Evolutionary conservation across 1,284 basidiomycete species (phyloP).

Genomic region (Paramarasmius palmivorus): DNA sequence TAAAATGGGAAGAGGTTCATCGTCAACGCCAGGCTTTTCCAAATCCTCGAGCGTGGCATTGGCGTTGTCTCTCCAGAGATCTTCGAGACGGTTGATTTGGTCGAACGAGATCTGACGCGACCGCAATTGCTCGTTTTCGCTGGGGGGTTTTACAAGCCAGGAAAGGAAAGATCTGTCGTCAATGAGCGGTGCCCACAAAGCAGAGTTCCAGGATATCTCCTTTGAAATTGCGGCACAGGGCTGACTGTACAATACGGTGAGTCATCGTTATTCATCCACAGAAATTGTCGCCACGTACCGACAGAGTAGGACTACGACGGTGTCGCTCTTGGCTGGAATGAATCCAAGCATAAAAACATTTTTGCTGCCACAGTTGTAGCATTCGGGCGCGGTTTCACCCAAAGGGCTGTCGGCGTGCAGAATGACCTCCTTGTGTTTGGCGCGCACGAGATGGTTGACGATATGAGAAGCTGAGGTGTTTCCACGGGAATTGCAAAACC

Average conservation of each 20-base stretch:
- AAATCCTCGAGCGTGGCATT: slow-evolving; percentile 94
- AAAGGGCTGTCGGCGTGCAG: slow-evolving; percentile 94
- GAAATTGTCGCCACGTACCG: slow-evolving; percentile 56
- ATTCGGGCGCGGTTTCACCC: slow-evolving; percentile 97
- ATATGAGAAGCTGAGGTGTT: slow-evolving; percentile 99
- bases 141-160: slow-evolving; percentile 97
- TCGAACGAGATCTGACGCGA: slow-evolving; percentile 95
- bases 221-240: slow-evolving; percentile 97
- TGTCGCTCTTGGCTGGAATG: slow-evolving; percentile 98
- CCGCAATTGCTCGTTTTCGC: slow-evolving; percentile 92
- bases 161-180: slow-evolving; percentile 98
- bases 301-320: slow-evolving; percentile 97
- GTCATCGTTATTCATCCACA: neutral
- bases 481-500: slow-evolving; percentile 99
- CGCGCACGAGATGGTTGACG: slow-evolving; percentile 97
- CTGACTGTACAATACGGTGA: slow-evolving; percentile 57
- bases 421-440: slow-evolving; percentile 98
- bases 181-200: slow-evolving; percentile 97
- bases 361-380: slow-evolving; percentile 99
- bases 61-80: slow-evolving; percentile 97
- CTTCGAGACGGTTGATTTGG: slow-evolving; percentile 97
- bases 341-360: slow-evolving; percentile 99
- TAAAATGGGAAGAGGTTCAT: slow-evolving; percentile 92
- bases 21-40: slow-evolving; percentile 94
- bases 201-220: slow-evolving; percentile 98